Evolutionary conservation across 2,329 filamentous ascomycete species (phyloP), one percentile per base, ranked within the genome.

Genomic region (Cordyceps cicadae): DNA sequence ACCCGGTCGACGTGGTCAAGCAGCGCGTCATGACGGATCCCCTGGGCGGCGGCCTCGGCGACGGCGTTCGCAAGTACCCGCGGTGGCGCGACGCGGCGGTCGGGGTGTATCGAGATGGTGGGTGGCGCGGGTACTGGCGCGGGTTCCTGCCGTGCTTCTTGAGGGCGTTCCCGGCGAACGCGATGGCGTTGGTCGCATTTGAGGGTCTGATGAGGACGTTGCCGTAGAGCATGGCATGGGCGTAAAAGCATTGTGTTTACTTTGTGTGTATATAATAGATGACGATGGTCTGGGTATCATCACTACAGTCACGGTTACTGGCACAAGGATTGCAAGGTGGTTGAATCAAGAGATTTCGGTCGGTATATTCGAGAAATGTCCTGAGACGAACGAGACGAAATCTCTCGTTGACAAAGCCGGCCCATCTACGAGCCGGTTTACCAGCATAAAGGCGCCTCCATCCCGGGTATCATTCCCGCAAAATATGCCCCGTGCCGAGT

Each of bases 21-120:
- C 93, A 97, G 78, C 83, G 92, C 37, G 88, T 99, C 71, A 97
- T 99, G 94, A 97, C 93, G 15, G 94, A 97, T 74, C 86, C 90
- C 5, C 77, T 97, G 57, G 92, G 88, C 1, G 87, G 88, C 1
- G 78, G 77, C 1, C 74, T 92, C 14, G 78, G 80, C 19, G 88
- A 91, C 65, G 86, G 89, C 11, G 78, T 81, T 62, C 82, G 85
- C 63, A 83, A 78, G 66, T 97, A 92, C 70, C 78, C 75, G 14
- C 77, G 80, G 54, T 97, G 94, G 94, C 85, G 81, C 70, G 85
- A 93, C 66, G 94, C 93, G 0, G 93, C 90, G 0, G 77, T 71
- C 57, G 83, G 88, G 0, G 88, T 97, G 1, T 95, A 89, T 68
- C 78, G 78, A 53, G 92, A 97, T 70, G 76, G 76, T 53, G 94